These are phyloP conservation scores for Lathyrus oleraceus DNA, from an alignment of 306 rosid species.

Conservation along the genomic window DNA sequence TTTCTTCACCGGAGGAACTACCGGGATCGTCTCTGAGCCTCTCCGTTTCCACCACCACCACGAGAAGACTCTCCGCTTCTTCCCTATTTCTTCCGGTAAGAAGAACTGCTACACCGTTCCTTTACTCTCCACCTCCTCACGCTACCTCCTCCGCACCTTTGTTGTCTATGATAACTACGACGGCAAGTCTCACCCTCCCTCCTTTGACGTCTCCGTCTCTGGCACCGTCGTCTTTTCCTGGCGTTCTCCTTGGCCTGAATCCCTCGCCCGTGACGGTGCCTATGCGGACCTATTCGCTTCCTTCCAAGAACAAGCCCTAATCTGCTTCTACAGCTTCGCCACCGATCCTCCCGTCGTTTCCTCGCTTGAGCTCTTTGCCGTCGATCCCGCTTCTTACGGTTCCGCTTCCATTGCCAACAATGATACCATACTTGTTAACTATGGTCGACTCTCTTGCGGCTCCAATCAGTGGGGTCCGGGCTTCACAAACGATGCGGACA, in stretches of 20 bases:
- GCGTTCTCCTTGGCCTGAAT: conserved; percentile 84
- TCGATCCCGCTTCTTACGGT: conserved; percentile 67
- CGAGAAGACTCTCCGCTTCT: conserved; percentile 90
- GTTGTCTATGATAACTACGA: conserved; percentile 94
- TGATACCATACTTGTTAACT: conserved; percentile 61
- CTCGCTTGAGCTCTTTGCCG: conserved; percentile 64
- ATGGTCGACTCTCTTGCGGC: conserved; percentile 76
- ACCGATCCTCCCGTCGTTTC: conserved; percentile 89
- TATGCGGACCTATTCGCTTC: conserved; percentile 77
- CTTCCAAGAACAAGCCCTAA: conserved; percentile 55
- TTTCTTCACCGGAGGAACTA: conserved; percentile 71
- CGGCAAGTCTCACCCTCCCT: conserved; percentile 82
- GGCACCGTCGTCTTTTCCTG: conserved; percentile 83
- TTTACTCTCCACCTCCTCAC: conserved; percentile 50
- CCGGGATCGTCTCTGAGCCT: conserved; percentile 79
- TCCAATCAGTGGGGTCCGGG: conserved; percentile 88
- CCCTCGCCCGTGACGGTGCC: conserved; percentile 66
- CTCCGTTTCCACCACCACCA: conserved; percentile 60
- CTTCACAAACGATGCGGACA: conserved; percentile 67
- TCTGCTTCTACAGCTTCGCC: conserved; percentile 88
- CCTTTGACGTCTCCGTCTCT: conserved; percentile 77
- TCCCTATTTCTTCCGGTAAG: conserved; percentile 77
- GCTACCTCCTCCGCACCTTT: conserved; percentile 79
- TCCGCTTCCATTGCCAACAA: conserved; percentile 36
- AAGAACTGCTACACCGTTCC: conserved; percentile 86